Evolutionary conservation across 2,329 filamentous ascomycete species (phyloP).

Genomic region (Sporothrix pallida): DNA sequence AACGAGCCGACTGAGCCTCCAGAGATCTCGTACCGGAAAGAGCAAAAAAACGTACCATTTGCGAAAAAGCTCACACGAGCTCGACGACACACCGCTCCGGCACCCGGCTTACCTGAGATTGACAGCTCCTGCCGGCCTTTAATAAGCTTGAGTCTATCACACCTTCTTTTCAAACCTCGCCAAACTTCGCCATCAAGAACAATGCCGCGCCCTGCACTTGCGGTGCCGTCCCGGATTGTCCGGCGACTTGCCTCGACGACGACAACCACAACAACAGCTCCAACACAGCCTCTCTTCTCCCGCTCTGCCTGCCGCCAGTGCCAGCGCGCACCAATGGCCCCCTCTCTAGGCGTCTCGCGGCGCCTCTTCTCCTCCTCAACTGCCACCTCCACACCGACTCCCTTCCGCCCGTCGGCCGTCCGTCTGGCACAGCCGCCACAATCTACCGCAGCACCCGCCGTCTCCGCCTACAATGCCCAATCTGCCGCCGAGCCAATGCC

Average conservation of each 20-base stretch:
- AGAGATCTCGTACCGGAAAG: not conserved
- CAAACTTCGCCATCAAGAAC: not conserved
- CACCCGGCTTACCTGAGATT: not conserved
- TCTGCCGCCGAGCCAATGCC: conserved; percentile 40
- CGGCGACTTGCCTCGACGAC: conserved; percentile 18
- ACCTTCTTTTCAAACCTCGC: too few species aligned
- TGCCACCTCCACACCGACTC: not conserved
- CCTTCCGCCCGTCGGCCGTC: not conserved
- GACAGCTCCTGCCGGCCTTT: too few species aligned
- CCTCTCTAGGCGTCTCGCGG: not conserved
- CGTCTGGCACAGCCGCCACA: conserved; percentile 3
- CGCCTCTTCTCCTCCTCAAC: conserved; percentile 19
- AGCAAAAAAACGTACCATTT: conserved; percentile 13
- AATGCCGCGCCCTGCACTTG: conserved; percentile 22
- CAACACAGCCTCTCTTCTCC: conserved; percentile 5
- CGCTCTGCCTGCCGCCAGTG: conserved; percentile 7
- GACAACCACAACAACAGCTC: not conserved
- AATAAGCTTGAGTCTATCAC: too few species aligned
- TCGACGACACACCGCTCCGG: conserved; percentile 12
- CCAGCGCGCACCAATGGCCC: not conserved
- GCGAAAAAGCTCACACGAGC: conserved; percentile 13
- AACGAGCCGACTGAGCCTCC: too few species aligned
- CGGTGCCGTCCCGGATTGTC: conserved; percentile 11
- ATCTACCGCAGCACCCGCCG: conserved; percentile 29
- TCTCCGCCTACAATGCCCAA: conserved; percentile 45